Evolutionary conservation across 306 rosid species (phyloP), one percentile per base, ranked within the genome.

Genomic region (Medicago arabica): DNA sequence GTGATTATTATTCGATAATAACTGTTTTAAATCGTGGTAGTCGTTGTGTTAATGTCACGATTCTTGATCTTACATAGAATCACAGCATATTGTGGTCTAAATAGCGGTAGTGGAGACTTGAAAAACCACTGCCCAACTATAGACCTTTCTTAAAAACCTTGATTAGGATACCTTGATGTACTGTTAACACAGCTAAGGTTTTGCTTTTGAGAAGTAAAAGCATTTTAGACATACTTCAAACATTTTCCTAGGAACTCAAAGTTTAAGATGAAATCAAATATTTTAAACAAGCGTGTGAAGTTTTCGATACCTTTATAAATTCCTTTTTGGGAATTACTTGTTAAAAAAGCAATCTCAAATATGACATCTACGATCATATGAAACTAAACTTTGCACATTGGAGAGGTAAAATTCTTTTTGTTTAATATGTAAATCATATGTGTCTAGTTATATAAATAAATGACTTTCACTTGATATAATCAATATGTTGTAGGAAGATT

Each of bases 401-500:
- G 44, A 28, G 21, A 38, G 8, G 28, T 9, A 75, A 13, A 21
- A 76, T 39, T 58, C n/a, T 57, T 57, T 53, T 11, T 3, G 25
- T 62, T 23, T 34, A 4, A 4, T 34, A 34, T 34, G 3, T 6
- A 38, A 18, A 43, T 57, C 21, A 44, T 19, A 15, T 19, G 28
- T 18, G 2, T 43, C 16, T 55, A 57, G 18, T 38, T 78, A 50
- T 47, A 70, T 19, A 46, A 43, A 54, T 39, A 7, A 50, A 38
- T 44, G 58, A 15, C 19, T 25, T 43, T 67, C 25, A 36, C 46
- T 59, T 75, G 60, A 66, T 55, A 46, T 46, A 9, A 79, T 39
- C 18, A 19, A 61, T 28, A 55, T 11, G 17, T 73, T 76, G 78
- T 85, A 90, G 96, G 96, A 47, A 89, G 93, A 61, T 51, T 84